These are phyloP conservation scores for Fusarium multiceps DNA, from an alignment of 2,329 filamentous ascomycete species.

Conservation along the genomic window DNA sequence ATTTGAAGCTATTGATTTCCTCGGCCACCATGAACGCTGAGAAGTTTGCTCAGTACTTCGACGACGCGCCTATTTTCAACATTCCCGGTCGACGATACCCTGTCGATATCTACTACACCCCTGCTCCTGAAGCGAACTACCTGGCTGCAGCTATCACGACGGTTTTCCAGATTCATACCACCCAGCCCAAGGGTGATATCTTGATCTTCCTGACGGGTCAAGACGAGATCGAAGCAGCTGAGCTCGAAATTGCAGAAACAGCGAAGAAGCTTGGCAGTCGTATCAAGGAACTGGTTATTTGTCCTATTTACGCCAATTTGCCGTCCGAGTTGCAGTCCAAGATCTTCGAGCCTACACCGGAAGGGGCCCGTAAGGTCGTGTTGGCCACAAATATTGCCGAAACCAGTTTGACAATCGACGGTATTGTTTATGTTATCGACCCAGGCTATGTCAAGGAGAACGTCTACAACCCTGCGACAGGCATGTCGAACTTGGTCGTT, in stretches of 20 bases:
- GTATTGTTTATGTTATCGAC: slow-evolving; percentile 96
- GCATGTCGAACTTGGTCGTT: slow-evolving; percentile 91
- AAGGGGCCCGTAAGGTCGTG: slow-evolving; percentile 87
- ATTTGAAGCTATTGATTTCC: slow-evolving; percentile 90
- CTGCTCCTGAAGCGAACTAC: slow-evolving; percentile 93
- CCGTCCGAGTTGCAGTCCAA: slow-evolving; percentile 91
- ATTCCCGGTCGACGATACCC: slow-evolving; percentile 90
- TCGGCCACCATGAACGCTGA: slow-evolving; percentile 95
- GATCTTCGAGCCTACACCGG: slow-evolving; percentile 93
- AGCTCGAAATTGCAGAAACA: slow-evolving; percentile 86
- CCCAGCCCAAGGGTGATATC: slow-evolving; percentile 86
- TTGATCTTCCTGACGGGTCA: slow-evolving; percentile 95
- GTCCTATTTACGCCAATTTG: slow-evolving; percentile 93
- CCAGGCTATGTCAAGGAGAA: slow-evolving; percentile 97
- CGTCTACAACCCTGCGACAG: slow-evolving; percentile 88
- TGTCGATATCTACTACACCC: slow-evolving; percentile 91
- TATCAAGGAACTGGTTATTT: slow-evolving; percentile 87
- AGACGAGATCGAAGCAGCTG: slow-evolving; percentile 92
- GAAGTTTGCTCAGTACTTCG: slow-evolving; percentile 92
- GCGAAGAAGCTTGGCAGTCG: slow-evolving; percentile 86
- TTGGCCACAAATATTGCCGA: slow-evolving; percentile 97
- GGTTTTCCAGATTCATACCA: slow-evolving; percentile 93
- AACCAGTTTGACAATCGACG: slow-evolving; percentile 94
- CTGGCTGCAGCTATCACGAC: slow-evolving; percentile 91
- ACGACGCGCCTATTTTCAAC: slow-evolving; percentile 92